Conservation (phyloP, 306 rosid species). For the Vigna trinervia region DNA sequence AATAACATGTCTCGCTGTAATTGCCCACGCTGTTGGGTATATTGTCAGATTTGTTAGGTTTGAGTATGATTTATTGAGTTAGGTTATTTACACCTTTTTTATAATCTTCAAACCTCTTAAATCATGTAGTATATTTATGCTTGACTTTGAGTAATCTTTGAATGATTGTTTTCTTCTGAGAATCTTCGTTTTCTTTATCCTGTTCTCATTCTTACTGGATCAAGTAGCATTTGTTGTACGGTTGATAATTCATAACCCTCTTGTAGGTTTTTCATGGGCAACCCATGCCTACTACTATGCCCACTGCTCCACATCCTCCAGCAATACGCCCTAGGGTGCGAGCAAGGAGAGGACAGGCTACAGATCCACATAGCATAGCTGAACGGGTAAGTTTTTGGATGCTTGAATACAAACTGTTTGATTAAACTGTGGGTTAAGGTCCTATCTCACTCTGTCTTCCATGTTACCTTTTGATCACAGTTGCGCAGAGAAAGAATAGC, state of each 20-base stretch:
- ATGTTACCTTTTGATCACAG: constrained; percentile 53
- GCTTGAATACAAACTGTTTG: constrained; percentile 14
- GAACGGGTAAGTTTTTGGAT: constrained; percentile 76
- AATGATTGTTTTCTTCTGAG: constrained; percentile 23
- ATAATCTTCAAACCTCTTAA: constrained; percentile 25
- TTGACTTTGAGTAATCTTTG: constrained; percentile 29
- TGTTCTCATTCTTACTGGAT: background rate
- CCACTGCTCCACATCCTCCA: constrained; percentile 88
- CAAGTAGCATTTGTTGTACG: constrained; percentile 6
- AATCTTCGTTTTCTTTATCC: background rate
- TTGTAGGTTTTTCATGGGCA: constrained; percentile 86
- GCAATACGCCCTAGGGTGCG: constrained; percentile 96
- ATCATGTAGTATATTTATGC: constrained; percentile 16
- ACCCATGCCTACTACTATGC: constrained; percentile 65
- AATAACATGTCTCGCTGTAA: constrained; percentile 17
- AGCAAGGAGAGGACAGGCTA: constrained; percentile 98
- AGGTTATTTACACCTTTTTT: constrained; percentile 13
- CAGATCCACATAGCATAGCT: constrained; percentile 99
- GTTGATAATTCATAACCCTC: constrained; percentile 34
- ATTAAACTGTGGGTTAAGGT: constrained; percentile 5
- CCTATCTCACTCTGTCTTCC: constrained; percentile 4
- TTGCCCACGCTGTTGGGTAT: background rate
- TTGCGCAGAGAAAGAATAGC: constrained; percentile 99
- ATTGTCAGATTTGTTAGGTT: constrained; percentile 11
- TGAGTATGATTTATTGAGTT: constrained; percentile 20